phyloP scores from a whole-genome alignment of 208 protist genomes.

The Dictyostelium gargantuum region DNA sequence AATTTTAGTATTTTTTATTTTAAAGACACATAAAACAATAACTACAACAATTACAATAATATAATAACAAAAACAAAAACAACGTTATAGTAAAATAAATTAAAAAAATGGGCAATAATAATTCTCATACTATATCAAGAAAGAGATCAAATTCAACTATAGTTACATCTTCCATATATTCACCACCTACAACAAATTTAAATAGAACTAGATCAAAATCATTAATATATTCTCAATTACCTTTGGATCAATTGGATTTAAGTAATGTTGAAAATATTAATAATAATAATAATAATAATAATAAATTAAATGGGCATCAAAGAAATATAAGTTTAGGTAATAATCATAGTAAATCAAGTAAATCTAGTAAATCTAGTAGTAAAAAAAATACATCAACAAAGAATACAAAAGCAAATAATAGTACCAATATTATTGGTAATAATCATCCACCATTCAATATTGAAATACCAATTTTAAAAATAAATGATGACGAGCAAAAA shows the following conservation, averaged over 20 bases:
- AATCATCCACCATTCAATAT: not conserved
- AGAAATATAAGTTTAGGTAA: not conserved
- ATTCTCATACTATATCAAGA: not conserved
- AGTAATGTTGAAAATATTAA: not conserved
- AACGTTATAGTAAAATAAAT: no score
- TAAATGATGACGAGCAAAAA: not conserved
- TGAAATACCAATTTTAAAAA: not conserved
- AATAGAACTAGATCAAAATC: constrained; percentile 8
- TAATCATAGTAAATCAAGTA: not conserved
- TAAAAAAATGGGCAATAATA: not conserved
- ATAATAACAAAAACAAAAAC: no score
- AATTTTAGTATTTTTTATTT: no score
- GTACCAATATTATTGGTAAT: not conserved
- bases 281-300: not conserved
- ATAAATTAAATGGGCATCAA: not conserved
- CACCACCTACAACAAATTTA: not conserved
- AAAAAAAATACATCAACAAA: not conserved
- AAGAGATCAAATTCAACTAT: constrained; percentile 4
- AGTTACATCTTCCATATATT: not conserved
- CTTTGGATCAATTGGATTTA: not conserved
- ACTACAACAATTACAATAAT: no score
- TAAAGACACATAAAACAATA: no score
- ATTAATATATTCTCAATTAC: not conserved
- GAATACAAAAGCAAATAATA: not conserved
- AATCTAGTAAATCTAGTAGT: not conserved